Evolutionary conservation across 2,329 filamentous ascomycete species (phyloP).

Genomic region (Penicillium hesseltinei): DNA sequence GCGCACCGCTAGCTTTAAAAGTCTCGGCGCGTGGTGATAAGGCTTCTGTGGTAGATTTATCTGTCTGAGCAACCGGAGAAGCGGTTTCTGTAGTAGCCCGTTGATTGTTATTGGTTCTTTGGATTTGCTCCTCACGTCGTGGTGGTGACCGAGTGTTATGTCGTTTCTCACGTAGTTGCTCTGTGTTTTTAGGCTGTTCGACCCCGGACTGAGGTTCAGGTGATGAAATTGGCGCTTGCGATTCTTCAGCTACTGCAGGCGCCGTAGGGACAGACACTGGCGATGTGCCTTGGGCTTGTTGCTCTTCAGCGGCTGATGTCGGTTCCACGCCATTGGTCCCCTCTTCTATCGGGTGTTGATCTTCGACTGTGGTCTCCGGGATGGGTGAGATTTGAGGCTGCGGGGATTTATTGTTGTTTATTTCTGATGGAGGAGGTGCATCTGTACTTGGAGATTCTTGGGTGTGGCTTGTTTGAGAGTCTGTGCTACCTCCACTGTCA

Average conservation of each 20-base stretch:
- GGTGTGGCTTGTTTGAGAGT: background rate
- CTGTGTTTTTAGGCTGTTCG: background rate
- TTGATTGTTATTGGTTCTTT: background rate
- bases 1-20: background rate
- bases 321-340: background rate
- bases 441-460: background rate
- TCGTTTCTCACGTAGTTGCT: background rate
- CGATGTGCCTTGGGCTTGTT: background rate
- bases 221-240: background rate
- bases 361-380: background rate
- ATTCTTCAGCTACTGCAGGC: background rate
- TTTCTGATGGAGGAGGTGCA: background rate
- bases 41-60: background rate
- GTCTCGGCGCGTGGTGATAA: background rate
- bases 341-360: background rate
- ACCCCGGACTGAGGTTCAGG: background rate
- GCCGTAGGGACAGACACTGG: background rate
- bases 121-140: background rate
- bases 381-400: background rate
- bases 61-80: background rate
- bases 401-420: background rate
- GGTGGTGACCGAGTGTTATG: conserved; percentile 9
- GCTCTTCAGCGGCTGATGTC: background rate
- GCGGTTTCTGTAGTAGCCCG: background rate
- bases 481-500: conserved; percentile 6